A percentile compares a stretch with the other conserved stretches of the same genome.
phyloP scores from a whole-genome alignment of 176 grass and related monocot species.

The Thinopyrum elongatum region DNA sequence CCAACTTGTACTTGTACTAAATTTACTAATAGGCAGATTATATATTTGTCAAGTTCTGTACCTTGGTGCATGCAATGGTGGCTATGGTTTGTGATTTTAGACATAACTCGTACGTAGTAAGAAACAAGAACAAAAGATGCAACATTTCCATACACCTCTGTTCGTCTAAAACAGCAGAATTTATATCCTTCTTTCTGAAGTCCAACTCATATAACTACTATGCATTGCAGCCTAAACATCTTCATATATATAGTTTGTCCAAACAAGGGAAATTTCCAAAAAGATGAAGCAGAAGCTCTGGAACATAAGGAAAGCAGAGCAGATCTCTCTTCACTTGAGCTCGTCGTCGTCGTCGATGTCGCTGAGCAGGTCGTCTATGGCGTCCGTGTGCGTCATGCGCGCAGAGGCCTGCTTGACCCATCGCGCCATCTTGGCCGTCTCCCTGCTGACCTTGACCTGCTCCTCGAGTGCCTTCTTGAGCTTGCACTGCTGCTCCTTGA shows the following conservation, averaged over 20 bases:
- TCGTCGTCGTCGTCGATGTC: constrained; percentile 63
- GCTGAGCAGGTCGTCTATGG: constrained; percentile 65
- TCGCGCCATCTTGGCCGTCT: constrained; percentile 73
- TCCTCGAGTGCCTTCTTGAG: constrained; percentile 82
- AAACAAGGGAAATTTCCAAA: background rate
- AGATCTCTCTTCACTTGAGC: constrained; percentile 43
- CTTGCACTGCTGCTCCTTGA: constrained; percentile 72
- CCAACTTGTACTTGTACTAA: background rate
- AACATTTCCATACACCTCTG: background rate
- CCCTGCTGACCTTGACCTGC: constrained; percentile 71
- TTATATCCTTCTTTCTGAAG: background rate
- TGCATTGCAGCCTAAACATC: background rate
- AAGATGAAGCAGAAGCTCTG: background rate
- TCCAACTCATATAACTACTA: background rate
- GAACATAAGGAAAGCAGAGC: background rate
- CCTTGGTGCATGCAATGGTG: background rate
- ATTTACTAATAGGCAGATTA: background rate
- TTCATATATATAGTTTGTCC: background rate
- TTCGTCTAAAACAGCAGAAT: background rate
- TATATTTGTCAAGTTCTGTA: background rate
- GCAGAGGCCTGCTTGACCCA: constrained; percentile 70
- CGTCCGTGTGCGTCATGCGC: constrained; percentile 56
- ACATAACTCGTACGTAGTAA: background rate
- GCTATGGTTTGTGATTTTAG: background rate
- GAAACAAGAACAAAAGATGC: background rate